Base-by-base conservation (phyloP, 805 yeast genomes). In the Saturnispora ahearnii region DNA sequence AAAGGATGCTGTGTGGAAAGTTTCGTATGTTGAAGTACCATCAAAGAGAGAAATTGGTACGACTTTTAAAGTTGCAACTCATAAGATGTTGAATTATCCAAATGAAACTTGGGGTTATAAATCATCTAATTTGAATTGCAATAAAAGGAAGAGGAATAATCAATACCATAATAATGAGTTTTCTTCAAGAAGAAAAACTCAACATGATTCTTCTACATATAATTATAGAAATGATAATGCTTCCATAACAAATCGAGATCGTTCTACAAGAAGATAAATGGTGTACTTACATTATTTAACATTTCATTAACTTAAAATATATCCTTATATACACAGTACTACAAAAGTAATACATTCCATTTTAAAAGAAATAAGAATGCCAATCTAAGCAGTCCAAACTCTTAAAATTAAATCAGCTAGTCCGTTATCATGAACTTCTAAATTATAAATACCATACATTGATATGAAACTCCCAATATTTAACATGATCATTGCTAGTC, bases 351-450 rank as follows among this genome's bases (percentile, higher is more conserved):
- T 26, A 26, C 6, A 26, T 26, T 26, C 3, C 29, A 26, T 26
- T 26, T 26, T 26, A 5, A 36, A 36, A 18, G 24, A 34, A n/a
- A 13, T 18, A 9, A 22, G 5, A 4, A 7, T 10, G 11, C 40
- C 21, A 32, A 18, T 12, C 44, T 33, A 58, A 34, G 81, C 77
- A 42, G 57, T 61, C 96, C 96, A 90, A 45, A 86, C 57, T 58
- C 71, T 73, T 54, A 68, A 62, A 38, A 87, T 60, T 50, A 91
- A 72, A 51, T 82, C 87, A 50, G 81, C 74, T 34, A 91, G 57
- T 6, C 99, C 99, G 59, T 80, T 81, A 57, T 82, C 83, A 53
- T 84, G 79, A 11, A 95, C 84, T 63, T 85, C 91, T 61, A 89
- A 72, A 54, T 82, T 73, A 67, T 89, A 93, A 49, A 91, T 71